Base-by-base conservation (phyloP, 1,284 basidiomycete species). In the Mycosarcoma mackinlayi region DNA sequence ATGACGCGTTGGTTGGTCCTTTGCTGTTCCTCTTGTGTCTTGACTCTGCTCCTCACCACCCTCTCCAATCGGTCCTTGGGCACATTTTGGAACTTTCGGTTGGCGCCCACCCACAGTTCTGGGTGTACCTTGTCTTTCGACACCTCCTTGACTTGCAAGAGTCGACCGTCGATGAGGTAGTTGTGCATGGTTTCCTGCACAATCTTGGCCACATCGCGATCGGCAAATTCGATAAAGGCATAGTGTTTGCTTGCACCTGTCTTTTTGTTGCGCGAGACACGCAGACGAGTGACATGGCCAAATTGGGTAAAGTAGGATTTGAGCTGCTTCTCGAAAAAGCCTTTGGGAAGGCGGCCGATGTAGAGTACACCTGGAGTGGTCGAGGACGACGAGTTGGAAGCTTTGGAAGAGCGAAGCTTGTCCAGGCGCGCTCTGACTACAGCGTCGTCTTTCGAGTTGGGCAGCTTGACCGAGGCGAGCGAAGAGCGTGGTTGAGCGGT, bases 111-210 rank as follows among this genome's bases (percentile, higher is more conserved):
- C 96, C 96, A 99, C 4, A 98, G 85, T 78, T 94, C 89, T 5
- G 94, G 91, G 83, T 98, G 94, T 0, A 98, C 88, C 71, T 95
- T 85, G 28, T 94, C 92, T 73, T 89, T 89, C 19, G 93, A 91
- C 39, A 86, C 84, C 77, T 91, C 90, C 16, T 69, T 63, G 85
- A 95, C 97, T 62, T 89, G 89, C 45, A 99, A 86, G 69, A 99
- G 89, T 78, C 96, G 93, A 4, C 94, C 94, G 86, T 92, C 89
- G 72, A 99, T 86, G 27, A 99, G 88, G 84, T 98, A 99, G 85
- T 98, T 98, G 87, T 99, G 89, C 95, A 98, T 98, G 41, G 96
- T 98, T 80, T 98, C 96, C 6, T 92, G 91, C 10, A 98, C 96
- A 67, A 99, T 97, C 80, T 92, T 85, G 0, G 95, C 94, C 39